phyloP scores from a whole-genome alignment of 148 eudicot genomes.

The Arbutus unedo region DNA sequence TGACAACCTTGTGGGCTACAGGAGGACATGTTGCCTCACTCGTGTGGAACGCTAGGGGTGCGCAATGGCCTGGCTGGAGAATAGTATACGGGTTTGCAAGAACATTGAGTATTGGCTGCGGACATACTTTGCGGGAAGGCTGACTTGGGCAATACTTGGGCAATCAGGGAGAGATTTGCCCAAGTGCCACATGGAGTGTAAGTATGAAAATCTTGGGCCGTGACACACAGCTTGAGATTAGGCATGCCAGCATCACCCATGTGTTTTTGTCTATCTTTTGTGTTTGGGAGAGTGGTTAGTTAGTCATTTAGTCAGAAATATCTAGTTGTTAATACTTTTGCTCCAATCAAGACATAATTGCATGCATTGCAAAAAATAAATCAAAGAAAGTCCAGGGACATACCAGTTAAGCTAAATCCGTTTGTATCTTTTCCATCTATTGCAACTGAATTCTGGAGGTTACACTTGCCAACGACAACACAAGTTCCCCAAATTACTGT shows the following conservation, averaged over 20 bases:
- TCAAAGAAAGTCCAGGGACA: background rate
- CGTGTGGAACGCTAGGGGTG: no score
- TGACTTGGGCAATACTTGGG: no score
- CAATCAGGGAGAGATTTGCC: no score
- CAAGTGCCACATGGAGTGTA: no score
- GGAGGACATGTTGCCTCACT: no score
- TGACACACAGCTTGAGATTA: no score
- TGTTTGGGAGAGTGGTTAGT: background rate
- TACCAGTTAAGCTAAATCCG: constrained; percentile 46
- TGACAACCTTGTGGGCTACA: no score
- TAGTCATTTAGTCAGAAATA: background rate
- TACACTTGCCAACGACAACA: constrained; percentile 54
- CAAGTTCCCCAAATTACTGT: constrained; percentile 60
- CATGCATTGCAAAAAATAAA: background rate
- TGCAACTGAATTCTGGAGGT: constrained; percentile 32
- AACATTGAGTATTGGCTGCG: no score
- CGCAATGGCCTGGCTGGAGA: no score
- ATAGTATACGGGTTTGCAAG: no score
- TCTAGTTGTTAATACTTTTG: background rate
- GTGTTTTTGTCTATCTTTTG: background rate
- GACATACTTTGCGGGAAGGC: no score
- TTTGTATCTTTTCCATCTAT: constrained; percentile 39
- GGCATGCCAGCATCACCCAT: background rate
- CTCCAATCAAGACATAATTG: background rate
- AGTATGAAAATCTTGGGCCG: no score